A percentile compares a stretch with the other conserved stretches of the same genome.
These are phyloP conservation scores for Pontederia paniculata DNA, from an alignment of 176 grass and related monocot species.

Conservation along the genomic window DNA sequence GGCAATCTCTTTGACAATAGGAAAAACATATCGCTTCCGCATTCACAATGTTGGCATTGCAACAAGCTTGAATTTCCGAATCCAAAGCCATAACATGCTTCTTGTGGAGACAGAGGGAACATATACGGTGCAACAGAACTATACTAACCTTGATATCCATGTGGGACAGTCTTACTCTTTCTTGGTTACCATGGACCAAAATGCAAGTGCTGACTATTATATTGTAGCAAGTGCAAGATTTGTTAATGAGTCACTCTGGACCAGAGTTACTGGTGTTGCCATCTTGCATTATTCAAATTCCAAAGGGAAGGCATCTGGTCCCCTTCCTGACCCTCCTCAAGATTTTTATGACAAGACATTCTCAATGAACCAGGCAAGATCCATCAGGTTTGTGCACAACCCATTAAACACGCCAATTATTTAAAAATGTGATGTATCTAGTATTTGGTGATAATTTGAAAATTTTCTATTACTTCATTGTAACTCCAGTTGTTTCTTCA, in stretches of 20 bases:
- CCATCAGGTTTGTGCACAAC: slow-evolving; percentile 50
- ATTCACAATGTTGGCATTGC: slow-evolving; percentile 82
- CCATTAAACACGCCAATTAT: not conserved
- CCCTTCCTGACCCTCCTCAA: slow-evolving; percentile 66
- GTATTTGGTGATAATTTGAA: not conserved
- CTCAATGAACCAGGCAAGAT: slow-evolving; percentile 73
- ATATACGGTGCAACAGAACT: slow-evolving; percentile 78
- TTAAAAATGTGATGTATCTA: not conserved
- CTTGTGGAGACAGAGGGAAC: slow-evolving; percentile 78
- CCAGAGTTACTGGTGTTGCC: slow-evolving; percentile 56
- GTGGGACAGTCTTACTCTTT: slow-evolving; percentile 90
- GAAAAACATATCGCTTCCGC: slow-evolving; percentile 68
- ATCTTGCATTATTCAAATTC: slow-evolving; percentile 89
- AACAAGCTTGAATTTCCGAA: slow-evolving; percentile 84
- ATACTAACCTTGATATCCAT: slow-evolving; percentile 75
- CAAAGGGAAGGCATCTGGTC: slow-evolving; percentile 45
- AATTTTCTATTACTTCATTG: not conserved
- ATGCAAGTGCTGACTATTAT: slow-evolving; percentile 78
- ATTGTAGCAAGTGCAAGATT: slow-evolving; percentile 90
- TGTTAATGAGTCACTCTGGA: slow-evolving; percentile 40
- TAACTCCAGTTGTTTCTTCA: not conserved
- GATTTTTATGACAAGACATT: slow-evolving; percentile 58
- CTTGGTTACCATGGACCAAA: slow-evolving; percentile 78
- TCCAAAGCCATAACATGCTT: slow-evolving; percentile 71
- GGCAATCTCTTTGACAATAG: slow-evolving; percentile 25